These are phyloP conservation scores for Pyrenopolyporus hunteri DNA, from an alignment of 495 filamentous ascomycete genomes.

Conservation along the genomic window DNA sequence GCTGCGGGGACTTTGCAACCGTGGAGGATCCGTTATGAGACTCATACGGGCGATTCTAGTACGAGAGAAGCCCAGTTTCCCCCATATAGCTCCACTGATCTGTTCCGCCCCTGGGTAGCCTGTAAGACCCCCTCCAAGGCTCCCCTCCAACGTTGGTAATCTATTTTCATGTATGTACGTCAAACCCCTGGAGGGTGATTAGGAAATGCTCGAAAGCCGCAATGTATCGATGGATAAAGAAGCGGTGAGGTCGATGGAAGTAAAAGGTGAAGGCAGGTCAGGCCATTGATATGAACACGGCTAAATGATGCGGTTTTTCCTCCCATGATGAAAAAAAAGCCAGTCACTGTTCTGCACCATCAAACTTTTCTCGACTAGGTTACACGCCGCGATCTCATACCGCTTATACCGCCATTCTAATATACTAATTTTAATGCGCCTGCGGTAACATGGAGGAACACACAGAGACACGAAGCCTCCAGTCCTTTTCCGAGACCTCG, in stretches of 20 bases:
- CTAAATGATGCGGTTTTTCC: not conserved
- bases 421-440: not conserved
- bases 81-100: slow-evolving; percentile 1
- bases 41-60: not conserved
- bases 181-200: not conserved
- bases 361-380: not conserved
- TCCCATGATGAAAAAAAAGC: not conserved
- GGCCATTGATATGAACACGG: not conserved
- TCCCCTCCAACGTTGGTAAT: not conserved
- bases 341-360: not conserved
- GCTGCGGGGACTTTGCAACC: not conserved
- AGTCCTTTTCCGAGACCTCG: not conserved
- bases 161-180: not conserved
- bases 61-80: not conserved
- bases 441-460: not conserved
- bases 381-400: not conserved
- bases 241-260: not conserved
- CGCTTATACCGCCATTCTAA: slow-evolving; percentile 1
- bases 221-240: not conserved
- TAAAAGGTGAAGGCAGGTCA: not conserved
- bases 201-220: not conserved
- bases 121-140: not conserved
- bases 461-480: not conserved
- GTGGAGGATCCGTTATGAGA: not conserved
- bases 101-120: not conserved